Base-by-base conservation (phyloP, 1,139 yeast genomes). In the Debaryomycetaceae sp. region DNA sequence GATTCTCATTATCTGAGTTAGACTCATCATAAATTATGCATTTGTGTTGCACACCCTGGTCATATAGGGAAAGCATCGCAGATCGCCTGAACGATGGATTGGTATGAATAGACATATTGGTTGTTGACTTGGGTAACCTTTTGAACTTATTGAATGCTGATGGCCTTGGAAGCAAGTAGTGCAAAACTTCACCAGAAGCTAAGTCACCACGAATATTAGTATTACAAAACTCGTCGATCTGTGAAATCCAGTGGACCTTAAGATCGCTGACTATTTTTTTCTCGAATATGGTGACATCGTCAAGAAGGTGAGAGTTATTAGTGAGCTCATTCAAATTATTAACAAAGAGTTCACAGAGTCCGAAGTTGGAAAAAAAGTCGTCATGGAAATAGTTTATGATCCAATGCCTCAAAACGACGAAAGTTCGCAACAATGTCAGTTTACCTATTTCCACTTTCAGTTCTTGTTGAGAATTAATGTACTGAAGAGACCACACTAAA, bases 381-480 rank as follows among this genome's bases (percentile, higher is more conserved):
- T 85, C 88, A 38, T 78, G 70, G 54, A 84, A 86, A 58, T 85
- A 85, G 59, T 86, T 91, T 49, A 87, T 66, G 31, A 93, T 66
- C 96, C 98, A 93, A 64, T 89, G 96, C 56, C 98, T 77, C 41
- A 93, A 58, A 34, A 87, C 84, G 36, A 89, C 97, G 68, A 91
- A 93, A 0, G 95, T 85, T 53, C 98, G 76, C 36, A 91, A 78
- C n/a, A 88, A 69, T 1, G 86, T 85, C 42, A 86, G 71, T 51
- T 84, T 79, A 5, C 95, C 95, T 7, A 78, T 60, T 48, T 70
- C 76, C n/a, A 65, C 61, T 38, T 68, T 66, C 22, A 67, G 59
- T 24, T 62, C 68, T 37, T 52, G 56, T 38, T 48, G 54, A 40
- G 62, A 72, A 56, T 60, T 71, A 58, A 59, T 66, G 54, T 56